Conservation (phyloP, 805 yeast species). For the Hanseniaspora osmophila region DNA sequence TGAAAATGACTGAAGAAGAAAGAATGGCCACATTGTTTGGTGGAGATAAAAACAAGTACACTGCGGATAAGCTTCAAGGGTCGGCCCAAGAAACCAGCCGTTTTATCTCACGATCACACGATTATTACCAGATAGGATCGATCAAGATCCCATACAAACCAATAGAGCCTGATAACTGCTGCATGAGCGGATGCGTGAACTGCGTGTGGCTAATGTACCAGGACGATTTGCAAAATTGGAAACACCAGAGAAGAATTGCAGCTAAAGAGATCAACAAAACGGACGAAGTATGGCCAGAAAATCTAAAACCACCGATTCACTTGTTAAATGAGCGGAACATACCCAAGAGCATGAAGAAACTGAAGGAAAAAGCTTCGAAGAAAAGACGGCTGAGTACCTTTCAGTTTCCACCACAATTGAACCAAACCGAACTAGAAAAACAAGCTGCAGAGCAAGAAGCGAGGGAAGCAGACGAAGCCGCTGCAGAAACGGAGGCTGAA, state of each 20-base stretch:
- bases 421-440: slow-evolving; percentile 2
- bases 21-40: slow-evolving; percentile 40
- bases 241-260: slow-evolving; percentile 42
- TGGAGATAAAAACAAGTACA: slow-evolving; percentile 14
- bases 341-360: slow-evolving; percentile 25
- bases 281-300: slow-evolving; percentile 46
- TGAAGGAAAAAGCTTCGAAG: slow-evolving; percentile 11
- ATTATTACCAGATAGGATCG: slow-evolving; percentile 33
- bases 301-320: slow-evolving; percentile 44
- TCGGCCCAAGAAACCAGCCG: slow-evolving; percentile 30
- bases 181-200: slow-evolving; percentile 93
- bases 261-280: slow-evolving; percentile 31
- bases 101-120: slow-evolving; percentile 8
- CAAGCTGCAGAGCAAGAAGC: slow-evolving; percentile 14
- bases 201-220: slow-evolving; percentile 93
- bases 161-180: slow-evolving; percentile 84
- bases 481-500: slow-evolving; percentile 10
- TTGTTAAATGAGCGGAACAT: slow-evolving; percentile 28
- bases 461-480: slow-evolving; percentile 13
- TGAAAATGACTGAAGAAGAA: slow-evolving; percentile 28
- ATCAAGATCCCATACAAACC: slow-evolving; percentile 74
- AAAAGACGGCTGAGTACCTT: slow-evolving; percentile 14
- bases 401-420: slow-evolving; percentile 6
- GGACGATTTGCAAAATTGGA: slow-evolving; percentile 83
- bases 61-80: slow-evolving; percentile 30